phyloP scores from a whole-genome alignment of 2,329 filamentous ascomycete species.

The Trichoderma koningiopsis region DNA sequence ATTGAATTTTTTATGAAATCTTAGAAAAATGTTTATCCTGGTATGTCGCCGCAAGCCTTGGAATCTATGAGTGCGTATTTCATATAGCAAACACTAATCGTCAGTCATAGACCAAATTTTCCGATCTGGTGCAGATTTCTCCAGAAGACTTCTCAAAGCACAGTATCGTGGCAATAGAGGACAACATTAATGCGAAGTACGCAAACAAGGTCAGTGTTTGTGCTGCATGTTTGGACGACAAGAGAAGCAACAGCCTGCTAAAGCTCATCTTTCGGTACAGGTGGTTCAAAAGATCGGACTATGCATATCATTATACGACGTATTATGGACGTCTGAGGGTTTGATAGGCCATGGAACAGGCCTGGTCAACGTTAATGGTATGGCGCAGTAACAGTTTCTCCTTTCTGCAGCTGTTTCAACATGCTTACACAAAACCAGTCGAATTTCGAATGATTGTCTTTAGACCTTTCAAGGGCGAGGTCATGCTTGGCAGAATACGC shows the following conservation, averaged over 20 bases:
- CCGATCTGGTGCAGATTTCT: constrained; percentile 90
- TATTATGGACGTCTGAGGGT: constrained; percentile 87
- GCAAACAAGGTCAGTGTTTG: constrained; percentile 72
- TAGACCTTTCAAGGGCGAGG: constrained; percentile 92
- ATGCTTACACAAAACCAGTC: constrained; percentile 53
- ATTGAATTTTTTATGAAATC: background rate
- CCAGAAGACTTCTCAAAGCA: constrained; percentile 86
- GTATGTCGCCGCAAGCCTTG: constrained; percentile 4
- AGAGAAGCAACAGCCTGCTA: background rate
- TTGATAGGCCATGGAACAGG: constrained; percentile 91
- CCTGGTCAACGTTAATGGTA: constrained; percentile 91
- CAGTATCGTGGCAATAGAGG: constrained; percentile 83
- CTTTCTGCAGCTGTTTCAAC: background rate
- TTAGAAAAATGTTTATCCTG: constrained; percentile 24
- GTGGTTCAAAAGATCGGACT: constrained; percentile 93
- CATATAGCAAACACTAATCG: constrained; percentile 22
- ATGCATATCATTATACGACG: constrained; percentile 89
- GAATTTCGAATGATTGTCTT: constrained; percentile 94
- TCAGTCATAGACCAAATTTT: constrained; percentile 74
- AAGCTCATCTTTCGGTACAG: constrained; percentile 40
- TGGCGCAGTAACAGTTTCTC: background rate
- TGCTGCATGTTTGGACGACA: background rate
- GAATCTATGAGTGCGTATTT: background rate
- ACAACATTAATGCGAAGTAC: constrained; percentile 97
- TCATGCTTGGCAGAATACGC: constrained; percentile 82